phyloP scores from a whole-genome alignment of 2,329 filamentous ascomycete species.

The Scytalidium sp. region DNA sequence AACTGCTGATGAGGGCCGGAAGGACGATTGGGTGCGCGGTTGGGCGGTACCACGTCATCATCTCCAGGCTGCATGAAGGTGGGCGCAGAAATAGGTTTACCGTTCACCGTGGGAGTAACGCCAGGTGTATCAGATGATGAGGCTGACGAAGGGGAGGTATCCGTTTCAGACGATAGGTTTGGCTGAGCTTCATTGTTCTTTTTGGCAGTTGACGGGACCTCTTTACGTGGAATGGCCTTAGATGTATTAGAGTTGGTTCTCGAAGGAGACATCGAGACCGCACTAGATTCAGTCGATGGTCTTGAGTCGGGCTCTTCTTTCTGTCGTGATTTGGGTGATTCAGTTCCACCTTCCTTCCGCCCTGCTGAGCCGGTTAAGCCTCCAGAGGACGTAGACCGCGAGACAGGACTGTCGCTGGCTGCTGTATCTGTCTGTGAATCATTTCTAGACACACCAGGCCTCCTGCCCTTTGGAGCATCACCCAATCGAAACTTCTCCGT shows the following conservation, averaged over 20 bases:
- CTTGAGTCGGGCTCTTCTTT: conserved; percentile 51
- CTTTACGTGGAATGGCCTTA: conserved; percentile 58
- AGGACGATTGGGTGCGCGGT: conserved; percentile 27
- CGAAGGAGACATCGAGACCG: conserved; percentile 37
- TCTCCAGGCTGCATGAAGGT: conserved; percentile 18
- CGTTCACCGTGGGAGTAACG: conserved; percentile 26
- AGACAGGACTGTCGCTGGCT: conserved; percentile 21
- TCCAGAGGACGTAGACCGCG: conserved; percentile 34
- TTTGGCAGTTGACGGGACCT: conserved; percentile 37
- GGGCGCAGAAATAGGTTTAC: conserved; percentile 27
- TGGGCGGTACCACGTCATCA: conserved; percentile 22
- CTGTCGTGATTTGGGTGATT: conserved; percentile 38
- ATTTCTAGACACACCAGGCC: conserved; percentile 35
- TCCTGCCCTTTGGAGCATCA: conserved; percentile 70
- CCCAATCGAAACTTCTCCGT: conserved; percentile 72
- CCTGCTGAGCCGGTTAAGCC: conserved; percentile 16
- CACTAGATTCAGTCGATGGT: conserved; percentile 31
- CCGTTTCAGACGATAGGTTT: conserved; percentile 24
- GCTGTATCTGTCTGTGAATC: conserved; percentile 34
- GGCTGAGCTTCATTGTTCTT: conserved; percentile 21
- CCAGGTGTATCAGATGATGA: conserved; percentile 27
- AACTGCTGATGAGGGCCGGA: conserved; percentile 38
- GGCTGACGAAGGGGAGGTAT: conserved; percentile 27
- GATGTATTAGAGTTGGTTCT: conserved; percentile 53
- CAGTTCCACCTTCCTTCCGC: conserved; percentile 19